phyloP scores from a whole-genome alignment of 129 eudicot species.

The Tagetes patula region DNA sequence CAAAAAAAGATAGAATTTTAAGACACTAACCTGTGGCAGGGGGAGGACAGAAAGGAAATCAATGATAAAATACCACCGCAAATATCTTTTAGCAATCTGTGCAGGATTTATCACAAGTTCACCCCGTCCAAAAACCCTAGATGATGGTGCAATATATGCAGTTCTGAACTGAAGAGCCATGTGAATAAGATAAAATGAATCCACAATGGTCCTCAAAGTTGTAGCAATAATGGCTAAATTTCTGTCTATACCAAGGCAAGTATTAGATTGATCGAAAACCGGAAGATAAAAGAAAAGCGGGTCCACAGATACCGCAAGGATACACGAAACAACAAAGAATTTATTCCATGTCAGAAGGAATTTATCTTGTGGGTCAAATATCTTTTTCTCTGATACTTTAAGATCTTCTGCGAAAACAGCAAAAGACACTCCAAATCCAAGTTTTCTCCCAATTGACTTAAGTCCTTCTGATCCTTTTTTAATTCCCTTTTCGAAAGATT shows the following conservation, averaged over 20 bases:
- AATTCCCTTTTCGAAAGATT: constrained; percentile 58
- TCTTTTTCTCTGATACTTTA: constrained; percentile 74
- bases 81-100: constrained; percentile 75
- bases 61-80: constrained; percentile 66
- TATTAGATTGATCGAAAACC: constrained; percentile 43
- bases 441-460: constrained; percentile 60
- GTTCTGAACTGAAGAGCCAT: constrained; percentile 90
- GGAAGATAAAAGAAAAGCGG: constrained; percentile 91
- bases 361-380: constrained; percentile 88
- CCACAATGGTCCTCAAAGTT: constrained; percentile 69
- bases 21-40: constrained; percentile 69
- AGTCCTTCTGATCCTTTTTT: constrained; percentile 74
- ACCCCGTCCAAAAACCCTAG: constrained; percentile 91
- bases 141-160: constrained; percentile 90
- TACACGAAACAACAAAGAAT: constrained; percentile 73
- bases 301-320: constrained; percentile 67
- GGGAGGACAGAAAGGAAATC: constrained; percentile 86
- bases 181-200: constrained; percentile 74
- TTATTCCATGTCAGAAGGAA: constrained; percentile 72
- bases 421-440: constrained; percentile 64
- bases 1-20: neutral
- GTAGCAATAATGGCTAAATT: constrained; percentile 63
- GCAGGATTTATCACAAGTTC: constrained; percentile 89
- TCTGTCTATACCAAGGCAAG: constrained; percentile 64
- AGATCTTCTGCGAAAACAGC: constrained; percentile 91